Evolutionary conservation across 805 yeast species (phyloP).

Genomic region (Ogataea wickerhamii): DNA sequence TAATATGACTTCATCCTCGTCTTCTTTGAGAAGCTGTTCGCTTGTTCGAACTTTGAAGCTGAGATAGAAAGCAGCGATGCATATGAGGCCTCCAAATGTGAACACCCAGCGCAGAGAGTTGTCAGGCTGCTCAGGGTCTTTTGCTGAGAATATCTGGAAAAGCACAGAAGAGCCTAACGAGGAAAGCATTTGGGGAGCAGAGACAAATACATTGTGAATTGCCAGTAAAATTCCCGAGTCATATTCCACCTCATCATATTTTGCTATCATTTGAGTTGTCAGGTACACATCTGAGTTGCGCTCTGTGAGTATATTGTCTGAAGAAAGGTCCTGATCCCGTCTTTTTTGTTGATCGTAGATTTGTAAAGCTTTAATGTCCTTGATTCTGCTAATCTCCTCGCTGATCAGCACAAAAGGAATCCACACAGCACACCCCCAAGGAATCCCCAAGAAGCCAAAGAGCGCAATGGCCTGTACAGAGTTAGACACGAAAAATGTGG

Average conservation of each 20-base stretch:
- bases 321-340: constrained; percentile 8
- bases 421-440: constrained; percentile 69
- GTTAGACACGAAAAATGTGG: constrained; percentile 43
- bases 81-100: constrained; percentile 50
- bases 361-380: constrained; percentile 40
- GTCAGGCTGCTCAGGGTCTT: constrained; percentile 32
- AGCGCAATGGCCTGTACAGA: constrained; percentile 43
- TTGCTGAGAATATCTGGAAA: constrained; percentile 36
- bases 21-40: constrained; percentile 35
- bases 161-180: constrained; percentile 46
- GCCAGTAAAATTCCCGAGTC: constrained; percentile 57
- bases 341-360: constrained; percentile 19
- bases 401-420: constrained; percentile 62
- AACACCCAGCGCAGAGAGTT: constrained; percentile 54
- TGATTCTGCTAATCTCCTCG: constrained; percentile 52
- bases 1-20: constrained; percentile 17
- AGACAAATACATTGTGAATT: constrained; percentile 55
- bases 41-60: constrained; percentile 43
- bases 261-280: constrained; percentile 21
- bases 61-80: constrained; percentile 43
- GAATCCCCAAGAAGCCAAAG: constrained; percentile 52
- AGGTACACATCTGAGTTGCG: constrained; percentile 17
- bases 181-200: constrained; percentile 54
- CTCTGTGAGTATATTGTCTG: constrained; percentile 7
- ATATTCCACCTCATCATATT: constrained; percentile 42